phyloP scores from a whole-genome alignment of 306 rosid genomes.

The Quercus parvula region DNA sequence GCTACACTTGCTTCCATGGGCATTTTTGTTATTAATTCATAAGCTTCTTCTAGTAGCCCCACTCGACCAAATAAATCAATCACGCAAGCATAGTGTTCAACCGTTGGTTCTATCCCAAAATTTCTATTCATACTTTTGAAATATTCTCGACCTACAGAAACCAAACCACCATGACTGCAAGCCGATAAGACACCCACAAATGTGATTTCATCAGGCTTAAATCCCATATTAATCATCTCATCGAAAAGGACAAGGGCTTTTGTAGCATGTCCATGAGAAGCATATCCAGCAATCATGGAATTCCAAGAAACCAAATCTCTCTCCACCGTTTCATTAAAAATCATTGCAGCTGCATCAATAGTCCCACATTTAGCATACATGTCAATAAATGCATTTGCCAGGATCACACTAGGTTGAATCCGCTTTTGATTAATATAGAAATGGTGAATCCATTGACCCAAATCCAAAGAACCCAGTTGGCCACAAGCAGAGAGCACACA shows the following conservation, averaged over 20 bases:
- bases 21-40: conserved; percentile 54
- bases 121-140: conserved; percentile 48
- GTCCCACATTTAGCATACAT: conserved; percentile 87
- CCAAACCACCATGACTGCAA: conserved; percentile 69
- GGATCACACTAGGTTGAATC: conserved; percentile 33
- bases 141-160: conserved; percentile 47
- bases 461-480: conserved; percentile 52
- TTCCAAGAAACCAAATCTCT: conserved; percentile 69
- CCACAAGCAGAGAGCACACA: conserved; percentile 80
- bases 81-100: conserved; percentile 70
- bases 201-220: conserved; percentile 58
- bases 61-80: conserved; percentile 64
- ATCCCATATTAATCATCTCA: conserved; percentile 38
- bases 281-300: conserved; percentile 64
- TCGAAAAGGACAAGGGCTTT: conserved; percentile 52
- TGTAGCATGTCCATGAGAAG: conserved; percentile 53
- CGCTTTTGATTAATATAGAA: conserved; percentile 27
- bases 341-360: conserved; percentile 42
- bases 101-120: conserved; percentile 52
- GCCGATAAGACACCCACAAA: conserved; percentile 68
- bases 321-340: conserved; percentile 45
- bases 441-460: conserved; percentile 58
- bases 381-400: conserved; percentile 59
- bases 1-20: conserved; percentile 67
- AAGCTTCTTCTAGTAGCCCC: conserved; percentile 65